Evolutionary conservation across 225 moss, liverwort and hornwort genomes (phyloP).

Genomic region (Pleurozium schreberi): DNA sequence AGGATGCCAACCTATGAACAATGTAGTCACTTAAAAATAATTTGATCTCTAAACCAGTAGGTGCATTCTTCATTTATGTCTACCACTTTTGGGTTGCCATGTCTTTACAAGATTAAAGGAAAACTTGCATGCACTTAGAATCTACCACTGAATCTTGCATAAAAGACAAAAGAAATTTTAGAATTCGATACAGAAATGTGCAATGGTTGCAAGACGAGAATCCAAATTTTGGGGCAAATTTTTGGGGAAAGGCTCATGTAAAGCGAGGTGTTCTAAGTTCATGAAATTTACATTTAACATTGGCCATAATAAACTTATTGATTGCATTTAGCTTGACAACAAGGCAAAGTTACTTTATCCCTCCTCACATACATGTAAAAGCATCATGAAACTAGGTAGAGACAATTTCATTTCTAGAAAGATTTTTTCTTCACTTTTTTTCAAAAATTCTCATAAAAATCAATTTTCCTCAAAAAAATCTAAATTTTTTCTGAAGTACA

Average conservation of each 20-base stretch:
- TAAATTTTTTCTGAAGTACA: no score
- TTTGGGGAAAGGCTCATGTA: rapidly evolving
- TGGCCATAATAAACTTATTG: not conserved
- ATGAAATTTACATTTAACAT: not conserved
- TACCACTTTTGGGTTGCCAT: rapidly evolving
- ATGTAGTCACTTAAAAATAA: not conserved
- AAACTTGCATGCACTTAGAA: not conserved
- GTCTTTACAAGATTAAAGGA: not conserved
- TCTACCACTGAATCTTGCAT: no score
- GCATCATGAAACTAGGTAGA: not conserved
- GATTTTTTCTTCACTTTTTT: no score
- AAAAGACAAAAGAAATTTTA: no score
- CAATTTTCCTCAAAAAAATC: no score
- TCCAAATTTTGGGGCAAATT: not conserved
- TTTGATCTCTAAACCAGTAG: not conserved
- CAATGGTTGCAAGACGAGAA: not conserved
- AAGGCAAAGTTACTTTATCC: not conserved
- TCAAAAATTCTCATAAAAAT: not conserved
- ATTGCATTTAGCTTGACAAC: not conserved
- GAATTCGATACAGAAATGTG: not conserved
- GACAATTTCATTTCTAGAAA: not conserved
- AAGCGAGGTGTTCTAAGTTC: rapidly evolving
- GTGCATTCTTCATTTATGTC: not conserved
- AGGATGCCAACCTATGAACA: rapidly evolving
- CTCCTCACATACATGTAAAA: not conserved